phyloP scores from a whole-genome alignment of 805 yeast genomes.

The Yamadazyma insecticola region DNA sequence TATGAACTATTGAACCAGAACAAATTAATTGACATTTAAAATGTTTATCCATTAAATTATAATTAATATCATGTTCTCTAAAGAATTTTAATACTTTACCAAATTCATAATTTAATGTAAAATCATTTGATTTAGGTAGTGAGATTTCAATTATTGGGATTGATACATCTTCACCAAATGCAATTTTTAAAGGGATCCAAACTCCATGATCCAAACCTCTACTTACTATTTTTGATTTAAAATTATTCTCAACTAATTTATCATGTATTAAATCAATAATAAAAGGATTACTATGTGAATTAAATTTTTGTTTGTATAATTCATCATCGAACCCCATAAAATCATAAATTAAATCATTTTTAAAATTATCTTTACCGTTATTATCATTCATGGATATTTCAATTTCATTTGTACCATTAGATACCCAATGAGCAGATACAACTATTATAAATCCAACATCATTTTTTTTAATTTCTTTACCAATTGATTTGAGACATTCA shows the following conservation, averaged over 20 bases:
- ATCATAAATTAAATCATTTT: slow-evolving; percentile 64
- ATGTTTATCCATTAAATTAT: slow-evolving; percentile 18
- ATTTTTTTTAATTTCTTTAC: slow-evolving; percentile 43
- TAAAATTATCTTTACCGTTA: slow-evolving; percentile 1
- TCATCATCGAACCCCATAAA: slow-evolving; percentile 67
- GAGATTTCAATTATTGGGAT: slow-evolving; percentile 51
- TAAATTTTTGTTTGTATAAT: slow-evolving; percentile 62
- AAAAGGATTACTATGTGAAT: slow-evolving; percentile 38
- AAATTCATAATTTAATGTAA: slow-evolving; percentile 43
- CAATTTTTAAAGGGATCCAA: slow-evolving; percentile 77
- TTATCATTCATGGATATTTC: slow-evolving; percentile 37
- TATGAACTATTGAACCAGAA: slow-evolving; percentile 82
- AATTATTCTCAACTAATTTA: slow-evolving; percentile 38
- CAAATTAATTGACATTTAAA: slow-evolving; percentile 46
- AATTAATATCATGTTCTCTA: slow-evolving; percentile 39
- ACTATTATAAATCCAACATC: slow-evolving; percentile 65
- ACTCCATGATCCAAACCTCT: slow-evolving; percentile 81
- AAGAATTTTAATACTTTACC: slow-evolving; percentile 53
- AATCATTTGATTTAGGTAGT: slow-evolving; percentile 32
- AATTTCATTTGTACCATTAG: slow-evolving; percentile 32
- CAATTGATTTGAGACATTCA: slow-evolving; percentile 44
- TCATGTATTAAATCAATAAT: slow-evolving; percentile 44
- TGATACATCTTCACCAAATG: slow-evolving; percentile 46
- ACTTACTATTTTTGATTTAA: slow-evolving; percentile 39
- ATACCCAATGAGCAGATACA: slow-evolving; percentile 79